Conservation (phyloP, 1,139 yeast genomes). For the Tardiomyces depauwii region DNA sequence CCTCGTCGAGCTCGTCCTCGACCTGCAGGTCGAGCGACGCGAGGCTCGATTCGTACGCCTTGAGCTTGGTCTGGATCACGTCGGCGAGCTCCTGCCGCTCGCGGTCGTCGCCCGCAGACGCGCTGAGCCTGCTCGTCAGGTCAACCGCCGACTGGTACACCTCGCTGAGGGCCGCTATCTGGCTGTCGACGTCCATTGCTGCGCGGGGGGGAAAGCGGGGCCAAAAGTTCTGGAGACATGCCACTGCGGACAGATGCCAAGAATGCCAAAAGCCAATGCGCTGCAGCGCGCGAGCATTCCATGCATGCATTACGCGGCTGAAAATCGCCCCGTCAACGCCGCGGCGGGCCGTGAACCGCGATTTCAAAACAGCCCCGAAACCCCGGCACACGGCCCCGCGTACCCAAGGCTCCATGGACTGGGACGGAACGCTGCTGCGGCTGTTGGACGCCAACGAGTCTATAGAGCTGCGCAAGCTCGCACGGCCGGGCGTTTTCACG, state of each 20-base stretch:
- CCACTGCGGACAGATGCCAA: too few relatives aligned
- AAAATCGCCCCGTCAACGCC: too few relatives aligned
- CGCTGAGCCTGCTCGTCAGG: conserved; percentile 13
- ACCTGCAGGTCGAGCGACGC: conserved; percentile 14
- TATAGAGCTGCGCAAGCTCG: conserved; percentile 31
- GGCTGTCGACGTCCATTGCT: conserved; percentile 3
- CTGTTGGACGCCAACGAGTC: conserved; percentile 20
- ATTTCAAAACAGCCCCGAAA: not conserved
- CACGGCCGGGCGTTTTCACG: conserved; percentile 51
- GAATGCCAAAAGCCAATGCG: too few relatives aligned
- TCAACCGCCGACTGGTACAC: conserved; percentile 13
- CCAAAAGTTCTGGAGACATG: too few relatives aligned
- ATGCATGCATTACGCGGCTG: too few relatives aligned
- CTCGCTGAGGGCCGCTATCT: conserved; percentile 9
- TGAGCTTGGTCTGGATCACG: conserved; percentile 18
- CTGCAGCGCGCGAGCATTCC: too few relatives aligned
- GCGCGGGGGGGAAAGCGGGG: too few relatives aligned
- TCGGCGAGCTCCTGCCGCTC: conserved; percentile 20
- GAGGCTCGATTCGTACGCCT: conserved; percentile 15
- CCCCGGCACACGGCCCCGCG: not conserved
- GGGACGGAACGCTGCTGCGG: conserved; percentile 16
- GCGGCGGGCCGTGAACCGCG: too few relatives aligned
- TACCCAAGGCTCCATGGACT: not conserved
- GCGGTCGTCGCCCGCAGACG: conserved; percentile 9
- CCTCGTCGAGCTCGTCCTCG: conserved; percentile 8